Evolutionary conservation across 2,329 filamentous ascomycete genomes (phyloP), one percentile per base, ranked within the genome.

Genomic region (Magnaporthiopsis incrustans): DNA sequence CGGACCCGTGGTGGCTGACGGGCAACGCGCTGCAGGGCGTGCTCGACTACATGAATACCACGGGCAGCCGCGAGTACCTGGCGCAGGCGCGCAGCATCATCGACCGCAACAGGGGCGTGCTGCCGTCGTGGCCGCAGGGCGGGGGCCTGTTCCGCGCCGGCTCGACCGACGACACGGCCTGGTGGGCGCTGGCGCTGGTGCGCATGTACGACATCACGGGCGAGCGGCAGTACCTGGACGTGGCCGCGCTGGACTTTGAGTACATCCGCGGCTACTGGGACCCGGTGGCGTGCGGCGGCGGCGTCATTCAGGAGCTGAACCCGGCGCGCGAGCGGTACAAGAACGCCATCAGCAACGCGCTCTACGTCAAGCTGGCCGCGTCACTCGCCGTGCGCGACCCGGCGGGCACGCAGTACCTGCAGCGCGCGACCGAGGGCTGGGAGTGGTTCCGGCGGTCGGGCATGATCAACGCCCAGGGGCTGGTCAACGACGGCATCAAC

Each of bases 121-220:
- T 77, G 5, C 58, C 66, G 0, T 75, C 74, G 72, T 77, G 75
- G 74, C 73, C 76, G 0, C 68, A 75, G 56, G 75, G 75, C 22
- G 71, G 67, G 18, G 77, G 76, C 26, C 68, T 74, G 56, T 78
- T 78, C 67, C 75, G 76, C 56, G 75, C 73, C 25, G 74, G 76
- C 63, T 75, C 73, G 63, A 78, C 76, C 67, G 85, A 88, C 67
- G 85, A 87, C 68, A 81, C 84, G 70, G 80, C 82, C n/a, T 87
- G 85, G 85, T 88, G 85, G 85, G 84, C 80, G 12, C 76, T 87
- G 65, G 85, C 77, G 25, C 81, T 84, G 77, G 81, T 87, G 63
- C 78, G 81, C 30, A 76, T 82, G 5, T 85, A 79, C 69, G 85
- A 88, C 69, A 74, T 84, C 22, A 84, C 84, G 0, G 73, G 76